Evolutionary conservation across 1,284 basidiomycete genomes (phyloP).

Genomic region (Fistulina hepatica): DNA sequence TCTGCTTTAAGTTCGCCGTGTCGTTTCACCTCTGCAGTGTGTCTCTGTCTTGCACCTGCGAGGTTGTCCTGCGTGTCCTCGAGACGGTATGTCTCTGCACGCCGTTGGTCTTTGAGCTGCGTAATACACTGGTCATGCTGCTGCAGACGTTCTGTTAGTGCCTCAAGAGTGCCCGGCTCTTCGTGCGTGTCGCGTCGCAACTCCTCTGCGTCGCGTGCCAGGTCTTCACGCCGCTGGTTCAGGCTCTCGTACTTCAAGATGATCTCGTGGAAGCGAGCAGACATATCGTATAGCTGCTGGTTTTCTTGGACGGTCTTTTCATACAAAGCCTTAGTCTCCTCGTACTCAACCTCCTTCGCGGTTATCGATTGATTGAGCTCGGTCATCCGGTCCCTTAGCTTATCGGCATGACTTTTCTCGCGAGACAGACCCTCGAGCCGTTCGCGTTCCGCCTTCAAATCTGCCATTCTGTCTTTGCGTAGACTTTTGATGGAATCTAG

Average conservation of each 20-base stretch:
- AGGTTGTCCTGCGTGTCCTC: constrained; percentile 46
- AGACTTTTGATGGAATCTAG: constrained; percentile 86
- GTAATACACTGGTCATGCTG: constrained; percentile 37
- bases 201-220: constrained; percentile 47
- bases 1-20: constrained; percentile 45
- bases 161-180: constrained; percentile 70
- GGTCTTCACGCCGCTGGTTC: constrained; percentile 49
- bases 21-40: constrained; percentile 37
- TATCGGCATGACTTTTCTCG: constrained; percentile 84
- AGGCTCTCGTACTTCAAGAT: constrained; percentile 67
- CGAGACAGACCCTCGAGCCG: constrained; percentile 70
- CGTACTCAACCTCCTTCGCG: constrained; percentile 65
- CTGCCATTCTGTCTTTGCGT: constrained; percentile 82
- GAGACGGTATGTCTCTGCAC: constrained; percentile 33
- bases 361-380: constrained; percentile 55
- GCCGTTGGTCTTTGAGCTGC: constrained; percentile 25
- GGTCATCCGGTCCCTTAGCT: constrained; percentile 60
- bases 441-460: constrained; percentile 91
- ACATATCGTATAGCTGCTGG: constrained; percentile 72
- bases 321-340: constrained; percentile 59
- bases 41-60: constrained; percentile 57
- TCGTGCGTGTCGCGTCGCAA: constrained; percentile 62
- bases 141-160: constrained; percentile 73
- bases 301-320: constrained; percentile 66
- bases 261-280: constrained; percentile 76